Base-by-base conservation (phyloP, 257 asterid genomes). In the Ilex asprella region DNA sequence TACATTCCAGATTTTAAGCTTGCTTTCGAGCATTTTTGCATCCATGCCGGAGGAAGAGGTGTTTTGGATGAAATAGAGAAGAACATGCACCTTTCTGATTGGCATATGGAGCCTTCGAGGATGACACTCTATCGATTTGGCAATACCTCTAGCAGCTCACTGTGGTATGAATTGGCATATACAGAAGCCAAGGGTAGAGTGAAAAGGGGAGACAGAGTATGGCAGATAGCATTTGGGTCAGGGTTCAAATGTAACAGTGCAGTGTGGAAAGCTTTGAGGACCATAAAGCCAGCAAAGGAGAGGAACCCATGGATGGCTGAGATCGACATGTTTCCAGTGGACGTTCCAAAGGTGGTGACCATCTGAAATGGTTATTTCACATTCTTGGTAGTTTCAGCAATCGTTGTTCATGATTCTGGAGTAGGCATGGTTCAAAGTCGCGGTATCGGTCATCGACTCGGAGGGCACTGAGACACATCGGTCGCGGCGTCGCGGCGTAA, bases 11-110 rank as follows among this genome's bases (percentile, higher is more conserved):
- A 76, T 39, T 76, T 76, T 44, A 76, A 72, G 44, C 75, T 76
- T 31, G 81, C 81, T 1, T 76, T 76, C 30, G 78, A 76, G 62
- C 81, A 76, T 73, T 76, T 76, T 73, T 76, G 81, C 68, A 72
- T 76, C 56, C 81, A 76, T 72, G 81, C 81, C 43, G 81, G 81
- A 55, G 81, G 81, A 43, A 76, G 78, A 61, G 81, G 78, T 30
- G 81, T 76, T 39, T 63, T 76, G 10, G 81, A 76, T 76, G 81
- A 76, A 61, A 43, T 76, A 44, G 81, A 76, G 78, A 76, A 76
- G 66, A 76, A 76, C 47, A 59, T 76, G 66, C 67, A 76, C 47
- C 62, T 72, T 16, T 72, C 78, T 13, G 78, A 76, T 31, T 72
- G 78, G 70, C 78, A 76, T 2, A 67, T 76, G 65, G 81, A 76